phyloP scores from a whole-genome alignment of 345 rosid genomes.

The Odontarrhena argentea region DNA sequence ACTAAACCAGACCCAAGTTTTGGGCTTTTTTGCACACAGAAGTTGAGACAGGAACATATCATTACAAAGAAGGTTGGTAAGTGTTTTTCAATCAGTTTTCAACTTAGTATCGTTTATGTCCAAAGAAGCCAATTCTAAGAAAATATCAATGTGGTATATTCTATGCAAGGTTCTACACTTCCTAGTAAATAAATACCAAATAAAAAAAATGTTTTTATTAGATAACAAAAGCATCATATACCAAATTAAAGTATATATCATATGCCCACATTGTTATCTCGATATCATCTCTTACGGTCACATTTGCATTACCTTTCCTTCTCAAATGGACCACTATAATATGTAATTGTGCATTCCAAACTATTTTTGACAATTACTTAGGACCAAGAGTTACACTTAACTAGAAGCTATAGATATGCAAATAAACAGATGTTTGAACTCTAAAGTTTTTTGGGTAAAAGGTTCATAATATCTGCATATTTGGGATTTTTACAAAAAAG shows the following conservation, averaged over 20 bases:
- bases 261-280: constrained; percentile 39
- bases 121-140: constrained; percentile 17
- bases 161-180: constrained; percentile 39
- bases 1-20: constrained; percentile 30
- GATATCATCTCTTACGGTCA: constrained; percentile 30
- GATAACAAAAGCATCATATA: constrained; percentile 37
- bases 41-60: constrained; percentile 38
- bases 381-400: constrained; percentile 25
- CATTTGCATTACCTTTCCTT: constrained; percentile 27
- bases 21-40: constrained; percentile 37
- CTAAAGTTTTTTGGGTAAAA: constrained; percentile 14
- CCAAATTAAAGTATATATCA: constrained; percentile 26
- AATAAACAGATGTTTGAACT: not conserved
- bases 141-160: constrained; percentile 40
- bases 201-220: not conserved
- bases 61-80: constrained; percentile 22
- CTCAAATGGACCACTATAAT: constrained; percentile 38
- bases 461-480: too few species aligned
- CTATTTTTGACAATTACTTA: constrained; percentile 28
- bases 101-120: constrained; percentile 31
- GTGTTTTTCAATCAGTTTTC: constrained; percentile 41
- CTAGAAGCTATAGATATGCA: constrained; percentile 20
- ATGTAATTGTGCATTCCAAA: constrained; percentile 29
- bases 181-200: not conserved
- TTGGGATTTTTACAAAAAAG: too few species aligned